Conservation (phyloP, 78 protist species). For the Dictyostelium purpureum region DNA sequence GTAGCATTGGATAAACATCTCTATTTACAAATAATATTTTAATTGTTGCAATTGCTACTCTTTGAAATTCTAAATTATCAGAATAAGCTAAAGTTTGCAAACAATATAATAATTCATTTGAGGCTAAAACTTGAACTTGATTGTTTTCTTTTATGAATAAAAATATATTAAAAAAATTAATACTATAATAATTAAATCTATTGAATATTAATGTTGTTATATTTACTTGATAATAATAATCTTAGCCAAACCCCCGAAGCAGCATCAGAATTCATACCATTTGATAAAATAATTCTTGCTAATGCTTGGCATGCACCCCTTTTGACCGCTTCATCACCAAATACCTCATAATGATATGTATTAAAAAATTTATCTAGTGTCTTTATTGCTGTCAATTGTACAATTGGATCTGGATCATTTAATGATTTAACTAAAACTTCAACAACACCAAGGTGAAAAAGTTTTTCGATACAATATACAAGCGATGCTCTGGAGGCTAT, state of each 20-base stretch:
- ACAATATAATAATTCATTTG: conserved; percentile 11
- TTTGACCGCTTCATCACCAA: conserved; percentile 57
- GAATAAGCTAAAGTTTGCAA: conserved; percentile 24
- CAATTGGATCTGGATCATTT: conserved; percentile 56
- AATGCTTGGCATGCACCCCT: conserved; percentile 1
- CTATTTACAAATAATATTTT: conserved; percentile 49
- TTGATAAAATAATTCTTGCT: conserved; percentile 5
- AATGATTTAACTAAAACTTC: conserved; percentile 58
- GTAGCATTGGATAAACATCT: conserved; percentile 47
- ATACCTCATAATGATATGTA: conserved; percentile 31
- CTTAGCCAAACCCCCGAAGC: conserved; percentile 32
- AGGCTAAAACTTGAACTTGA: conserved; percentile 33
- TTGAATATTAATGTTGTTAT: no score
- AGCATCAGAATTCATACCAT: conserved; percentile 68
- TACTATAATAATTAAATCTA: neutral
- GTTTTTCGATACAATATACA: conserved; percentile 27
- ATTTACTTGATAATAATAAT: conserved; percentile 14
- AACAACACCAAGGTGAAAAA: conserved; percentile 56
- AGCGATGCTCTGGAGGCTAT: neutral
- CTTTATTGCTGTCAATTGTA: conserved; percentile 46
- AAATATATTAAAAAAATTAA: neutral
- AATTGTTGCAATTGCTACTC: conserved; percentile 19
- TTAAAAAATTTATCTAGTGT: conserved; percentile 3
- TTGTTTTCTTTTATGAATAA: conserved; percentile 19
- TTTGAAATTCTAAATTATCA: conserved; percentile 15